Evolutionary conservation across 1,284 basidiomycete species (phyloP).

Genomic region (Irpex sp.): DNA sequence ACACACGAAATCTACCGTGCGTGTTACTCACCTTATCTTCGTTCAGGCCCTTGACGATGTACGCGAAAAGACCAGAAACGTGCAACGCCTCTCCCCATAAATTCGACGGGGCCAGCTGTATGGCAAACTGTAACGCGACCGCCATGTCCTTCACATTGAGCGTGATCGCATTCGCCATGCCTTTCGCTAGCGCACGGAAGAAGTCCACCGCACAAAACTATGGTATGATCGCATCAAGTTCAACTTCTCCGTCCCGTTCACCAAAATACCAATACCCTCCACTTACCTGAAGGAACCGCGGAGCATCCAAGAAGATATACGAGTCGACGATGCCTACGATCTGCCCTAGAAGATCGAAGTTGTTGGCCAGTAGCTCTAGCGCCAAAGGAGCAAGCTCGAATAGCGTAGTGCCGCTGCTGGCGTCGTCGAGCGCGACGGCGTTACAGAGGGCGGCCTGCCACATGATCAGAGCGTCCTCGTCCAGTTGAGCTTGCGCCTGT

Average conservation of each 20-base stretch:
- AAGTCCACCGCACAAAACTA: constrained; percentile 52
- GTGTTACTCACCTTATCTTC: constrained; percentile 54
- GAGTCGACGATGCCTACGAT: constrained; percentile 73
- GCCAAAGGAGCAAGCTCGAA: constrained; percentile 68
- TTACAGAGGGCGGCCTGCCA: constrained; percentile 78
- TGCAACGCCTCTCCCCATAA: constrained; percentile 73
- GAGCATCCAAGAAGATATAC: constrained; percentile 73
- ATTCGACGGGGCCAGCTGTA: constrained; percentile 57
- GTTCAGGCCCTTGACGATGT: constrained; percentile 51
- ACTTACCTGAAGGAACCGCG: constrained; percentile 64
- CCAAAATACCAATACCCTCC: background rate
- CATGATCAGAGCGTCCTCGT: constrained; percentile 74
- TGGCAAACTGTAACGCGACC: constrained; percentile 47
- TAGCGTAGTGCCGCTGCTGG: constrained; percentile 41
- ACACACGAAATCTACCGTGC: background rate
- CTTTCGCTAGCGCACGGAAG: constrained; percentile 48
- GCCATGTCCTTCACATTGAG: constrained; percentile 60
- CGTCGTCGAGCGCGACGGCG: constrained; percentile 48
- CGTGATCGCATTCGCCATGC: constrained; percentile 44
- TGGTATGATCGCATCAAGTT: too few relatives aligned
- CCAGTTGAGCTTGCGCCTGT: constrained; percentile 70
- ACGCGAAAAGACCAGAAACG: constrained; percentile 62
- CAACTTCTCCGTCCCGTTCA: background rate
- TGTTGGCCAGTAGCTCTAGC: constrained; percentile 57
- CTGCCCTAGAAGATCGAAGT: constrained; percentile 75